These are phyloP conservation scores for Filosporella fistucella DNA, from an alignment of 495 filamentous ascomycete genomes.

Conservation along the genomic window DNA sequence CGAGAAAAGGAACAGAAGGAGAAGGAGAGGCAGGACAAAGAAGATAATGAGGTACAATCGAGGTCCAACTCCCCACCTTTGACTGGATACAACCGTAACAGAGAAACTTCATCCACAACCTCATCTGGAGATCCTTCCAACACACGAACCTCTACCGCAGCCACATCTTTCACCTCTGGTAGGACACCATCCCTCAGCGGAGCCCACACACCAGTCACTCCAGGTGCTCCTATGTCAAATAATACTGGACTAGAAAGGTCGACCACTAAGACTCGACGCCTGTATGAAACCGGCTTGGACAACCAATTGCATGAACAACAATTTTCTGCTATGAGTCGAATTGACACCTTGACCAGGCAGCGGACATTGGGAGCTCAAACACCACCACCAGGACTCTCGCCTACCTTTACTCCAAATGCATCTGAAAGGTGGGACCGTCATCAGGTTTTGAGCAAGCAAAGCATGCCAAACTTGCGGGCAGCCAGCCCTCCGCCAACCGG, in stretches of 20 bases:
- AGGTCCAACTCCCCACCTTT: constrained; percentile 56
- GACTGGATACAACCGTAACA: constrained; percentile 62
- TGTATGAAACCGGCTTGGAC: constrained; percentile 82
- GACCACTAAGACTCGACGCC: constrained; percentile 62
- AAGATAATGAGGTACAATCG: constrained; percentile 36
- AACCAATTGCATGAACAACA: constrained; percentile 81
- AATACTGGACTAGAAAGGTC: constrained; percentile 37
- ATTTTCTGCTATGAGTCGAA: constrained; percentile 64
- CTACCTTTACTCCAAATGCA: constrained; percentile 48
- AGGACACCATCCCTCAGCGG: constrained; percentile 45
- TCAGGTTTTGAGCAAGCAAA: constrained; percentile 17
- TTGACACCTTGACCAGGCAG: constrained; percentile 67
- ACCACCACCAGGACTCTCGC: constrained; percentile 37
- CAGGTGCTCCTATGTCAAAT: constrained; percentile 24
- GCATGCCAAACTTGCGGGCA: constrained; percentile 34
- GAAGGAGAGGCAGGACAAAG: constrained; percentile 28
- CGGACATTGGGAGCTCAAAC: constrained; percentile 47
- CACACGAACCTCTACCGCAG: constrained; percentile 78
- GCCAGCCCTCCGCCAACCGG: constrained; percentile 45
- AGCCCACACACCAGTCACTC: constrained; percentile 33
- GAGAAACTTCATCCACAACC: constrained; percentile 84
- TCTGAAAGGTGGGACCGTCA: constrained; percentile 52
- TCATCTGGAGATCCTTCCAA: constrained; percentile 62
- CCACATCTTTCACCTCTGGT: constrained; percentile 86
- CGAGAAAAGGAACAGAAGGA: constrained; percentile 51